phyloP scores from a whole-genome alignment of 106 monocot species.

The Chionographis japonica region DNA sequence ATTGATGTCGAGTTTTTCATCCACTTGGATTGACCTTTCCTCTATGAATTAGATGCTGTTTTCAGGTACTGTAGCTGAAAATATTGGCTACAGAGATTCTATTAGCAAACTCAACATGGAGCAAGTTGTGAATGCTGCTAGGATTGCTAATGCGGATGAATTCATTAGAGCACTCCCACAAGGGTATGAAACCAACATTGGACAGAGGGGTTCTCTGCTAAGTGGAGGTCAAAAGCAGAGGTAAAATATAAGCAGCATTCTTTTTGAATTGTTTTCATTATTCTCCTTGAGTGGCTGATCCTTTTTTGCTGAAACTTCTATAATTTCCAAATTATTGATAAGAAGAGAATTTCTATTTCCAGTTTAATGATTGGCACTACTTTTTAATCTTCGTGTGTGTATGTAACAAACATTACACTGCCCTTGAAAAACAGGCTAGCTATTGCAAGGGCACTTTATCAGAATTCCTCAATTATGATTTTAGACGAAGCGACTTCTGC shows the following conservation, averaged over 20 bases:
- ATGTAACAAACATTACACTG: background rate
- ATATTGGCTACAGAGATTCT: slow-evolving; percentile 70
- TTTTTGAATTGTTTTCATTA: no score
- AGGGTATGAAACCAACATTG: slow-evolving; percentile 65
- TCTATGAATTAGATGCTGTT: slow-evolving; percentile 49
- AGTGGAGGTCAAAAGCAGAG: slow-evolving; percentile 94
- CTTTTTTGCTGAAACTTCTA: no score
- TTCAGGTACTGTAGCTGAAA: slow-evolving; percentile 84
- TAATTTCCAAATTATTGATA: no score
- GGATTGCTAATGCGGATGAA: slow-evolving; percentile 75
- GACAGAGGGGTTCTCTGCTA: slow-evolving; percentile 62
- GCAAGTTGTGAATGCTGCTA: slow-evolving; percentile 60
- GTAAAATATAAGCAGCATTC: slow-evolving; percentile 10
- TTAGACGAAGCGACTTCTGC: slow-evolving; percentile 92
- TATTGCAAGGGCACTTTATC: slow-evolving; percentile 79
- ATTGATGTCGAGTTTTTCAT: background rate
- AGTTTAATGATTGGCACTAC: background rate
- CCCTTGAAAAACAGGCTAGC: slow-evolving; percentile 43
- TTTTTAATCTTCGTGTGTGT: background rate
- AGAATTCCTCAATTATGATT: slow-evolving; percentile 63
- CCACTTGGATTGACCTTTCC: background rate
- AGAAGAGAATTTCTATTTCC: no score
- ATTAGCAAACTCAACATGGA: slow-evolving; percentile 43
- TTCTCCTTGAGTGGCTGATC: no score
- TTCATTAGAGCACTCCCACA: slow-evolving; percentile 62